Evolutionary conservation across 352 stramenopile species (phyloP), one percentile per base, ranked within the genome.

Genomic region (Pythium aquatile): DNA sequence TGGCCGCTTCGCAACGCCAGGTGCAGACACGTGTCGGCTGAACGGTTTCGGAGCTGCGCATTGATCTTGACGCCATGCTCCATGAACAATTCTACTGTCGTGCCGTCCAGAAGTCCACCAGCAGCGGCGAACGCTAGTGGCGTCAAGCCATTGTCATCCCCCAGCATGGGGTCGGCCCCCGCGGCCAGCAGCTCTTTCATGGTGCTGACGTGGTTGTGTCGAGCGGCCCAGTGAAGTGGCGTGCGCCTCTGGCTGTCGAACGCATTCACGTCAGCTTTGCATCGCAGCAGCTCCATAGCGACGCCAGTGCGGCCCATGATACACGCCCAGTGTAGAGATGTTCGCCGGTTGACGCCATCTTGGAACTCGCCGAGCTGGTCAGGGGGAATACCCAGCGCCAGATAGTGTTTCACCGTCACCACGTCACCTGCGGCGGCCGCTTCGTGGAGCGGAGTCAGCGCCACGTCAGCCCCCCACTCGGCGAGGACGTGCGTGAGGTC

Each of bases 351-450:
- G 1, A 87, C 70, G 24, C 85, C 85, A 14, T 73, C 67, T 44
- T 91, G 79, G 72, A 85, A 89, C 61, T 94, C 85, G 40, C 85
- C 85, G 0, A 90, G 62, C n/a, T 82, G 69, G 30, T 94, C 75
- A 2, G 83, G 71, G 16, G 79, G 69, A 24, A 87, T 77, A 17
- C 75, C 79, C 69, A 75, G 78, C 35, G 74, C 76, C 8, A 94
- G 62, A 26, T 85, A 72, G 61, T 88, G 72, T n/a, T 76, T 63
- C 4, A 92, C 76, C 0, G 68, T 74, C 17, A 71, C 72, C 1
- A 87, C 47, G 55, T 92, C 80, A 7, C 83, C 84, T 4, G 73
- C 73, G 26, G 81, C 85, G 0, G 80, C 76, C 17, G 82, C 78
- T 35, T 88, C 81, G 28, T 94, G 85, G 24, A 94, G 68, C 20